A percentile compares a stretch with the other conserved stretches of the same genome.
Conservation (phyloP, 2,329 filamentous ascomycete genomes). For the Aspergillus sp. region DNA sequence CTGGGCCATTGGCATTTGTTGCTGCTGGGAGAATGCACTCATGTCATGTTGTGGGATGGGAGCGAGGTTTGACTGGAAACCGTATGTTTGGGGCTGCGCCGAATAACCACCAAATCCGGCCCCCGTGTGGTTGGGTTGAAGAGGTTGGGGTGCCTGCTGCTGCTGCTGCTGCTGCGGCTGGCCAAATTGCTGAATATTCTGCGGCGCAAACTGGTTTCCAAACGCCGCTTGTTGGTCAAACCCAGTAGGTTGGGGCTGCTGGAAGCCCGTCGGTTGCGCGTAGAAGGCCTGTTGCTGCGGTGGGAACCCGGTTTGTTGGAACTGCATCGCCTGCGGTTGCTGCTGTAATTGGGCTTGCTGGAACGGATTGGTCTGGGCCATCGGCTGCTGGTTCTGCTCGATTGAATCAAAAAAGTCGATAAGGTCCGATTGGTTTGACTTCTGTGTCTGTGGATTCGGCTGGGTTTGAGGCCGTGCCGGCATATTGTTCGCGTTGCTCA, state of each 20-base stretch:
- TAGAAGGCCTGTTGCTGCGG: constrained; percentile 25
- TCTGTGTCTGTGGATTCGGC: constrained; percentile 34
- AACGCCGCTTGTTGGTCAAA: constrained; percentile 28
- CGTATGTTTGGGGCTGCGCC: constrained; percentile 64
- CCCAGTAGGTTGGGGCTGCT: constrained; percentile 39
- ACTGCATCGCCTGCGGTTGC: constrained; percentile 41
- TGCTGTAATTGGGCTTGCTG: constrained; percentile 39
- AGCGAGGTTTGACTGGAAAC: constrained; percentile 44
- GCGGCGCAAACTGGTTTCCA: constrained; percentile 28
- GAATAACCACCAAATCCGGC: constrained; percentile 83
- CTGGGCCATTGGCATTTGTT: constrained; percentile 24
- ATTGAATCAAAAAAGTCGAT: constrained; percentile 97
- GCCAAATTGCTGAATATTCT: constrained; percentile 41
- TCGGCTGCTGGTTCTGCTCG: constrained; percentile 79
- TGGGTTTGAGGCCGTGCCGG: constrained; percentile 31
- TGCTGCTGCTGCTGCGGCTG: constrained; percentile 29
- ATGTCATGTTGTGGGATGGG: constrained; percentile 55
- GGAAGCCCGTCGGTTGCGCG: constrained; percentile 38
- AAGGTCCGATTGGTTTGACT: constrained; percentile 60
- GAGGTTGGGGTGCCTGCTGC: constrained; percentile 44
- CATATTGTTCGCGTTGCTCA: constrained; percentile 29
- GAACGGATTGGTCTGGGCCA: constrained; percentile 51
- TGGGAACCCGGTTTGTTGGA: constrained; percentile 37
- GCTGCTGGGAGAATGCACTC: constrained; percentile 47
- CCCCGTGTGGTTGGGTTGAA: constrained; percentile 67